Percentiles rank a stretch among this genome's conserved stretches.
Conservation (phyloP, 2,329 filamentous ascomycete species). For the Nothophoma quercina region DNA sequence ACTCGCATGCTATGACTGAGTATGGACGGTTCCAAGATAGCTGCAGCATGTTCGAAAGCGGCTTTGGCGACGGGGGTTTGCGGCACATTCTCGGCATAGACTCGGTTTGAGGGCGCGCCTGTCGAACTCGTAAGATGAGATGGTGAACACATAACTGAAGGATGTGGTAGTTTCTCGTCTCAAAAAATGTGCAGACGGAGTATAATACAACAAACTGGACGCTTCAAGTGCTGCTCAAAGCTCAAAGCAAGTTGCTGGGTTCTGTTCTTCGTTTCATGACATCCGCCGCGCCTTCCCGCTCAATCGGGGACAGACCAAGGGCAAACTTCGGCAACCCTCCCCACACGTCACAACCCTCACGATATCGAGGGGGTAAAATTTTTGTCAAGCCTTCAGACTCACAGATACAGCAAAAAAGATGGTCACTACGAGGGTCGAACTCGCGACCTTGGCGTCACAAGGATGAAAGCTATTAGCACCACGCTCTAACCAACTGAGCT, state of each 20-base stretch:
- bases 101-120: neutral
- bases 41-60: constrained; percentile 59
- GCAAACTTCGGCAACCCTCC: neutral
- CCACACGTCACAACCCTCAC: neutral
- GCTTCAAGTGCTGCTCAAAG: no score
- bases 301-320: neutral
- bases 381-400: neutral
- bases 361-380: neutral
- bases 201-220: no score
- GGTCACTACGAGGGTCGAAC: constrained; percentile 26
- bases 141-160: constrained; percentile 34
- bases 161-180: no score
- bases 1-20: constrained; percentile 77
- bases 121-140: constrained; percentile 14
- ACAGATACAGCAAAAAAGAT: constrained; percentile 4
- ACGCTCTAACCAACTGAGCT: constrained; percentile 27
- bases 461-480: constrained; percentile 21
- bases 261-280: neutral
- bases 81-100: constrained; percentile 49
- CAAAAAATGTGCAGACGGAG: no score
- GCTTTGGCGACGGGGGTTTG: constrained; percentile 55
- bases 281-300: constrained; percentile 4
- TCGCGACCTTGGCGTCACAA: constrained; percentile 24
- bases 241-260: no score
- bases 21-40: constrained; percentile 61